phyloP scores from a whole-genome alignment of 495 filamentous ascomycete genomes.

The Xylaria venustula region DNA sequence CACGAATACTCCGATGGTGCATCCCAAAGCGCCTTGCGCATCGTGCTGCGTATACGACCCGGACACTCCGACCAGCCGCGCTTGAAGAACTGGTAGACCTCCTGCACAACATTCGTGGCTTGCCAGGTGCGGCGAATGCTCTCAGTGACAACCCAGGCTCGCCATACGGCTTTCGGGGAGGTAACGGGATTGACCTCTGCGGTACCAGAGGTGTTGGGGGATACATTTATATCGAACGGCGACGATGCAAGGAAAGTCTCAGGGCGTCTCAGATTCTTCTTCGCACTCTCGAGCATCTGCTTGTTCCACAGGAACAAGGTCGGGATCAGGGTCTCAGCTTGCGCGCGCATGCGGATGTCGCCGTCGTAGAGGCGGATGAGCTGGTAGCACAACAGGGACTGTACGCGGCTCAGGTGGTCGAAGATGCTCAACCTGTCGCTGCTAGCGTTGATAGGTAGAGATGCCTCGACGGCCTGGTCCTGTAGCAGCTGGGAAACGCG shows the following conservation, averaged over 20 bases:
- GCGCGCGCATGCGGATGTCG: constrained; percentile 47
- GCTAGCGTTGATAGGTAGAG: neutral
- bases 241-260: constrained; percentile 17
- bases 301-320: constrained; percentile 42
- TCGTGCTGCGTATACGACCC: constrained; percentile 29
- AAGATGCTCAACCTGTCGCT: constrained; percentile 14
- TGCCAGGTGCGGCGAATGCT: constrained; percentile 34
- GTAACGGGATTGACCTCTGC: neutral
- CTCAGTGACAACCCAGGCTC: constrained; percentile 38
- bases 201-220: neutral
- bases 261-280: constrained; percentile 21
- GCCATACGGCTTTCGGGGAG: constrained; percentile 27
- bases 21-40: constrained; percentile 35
- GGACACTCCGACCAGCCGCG: constrained; percentile 31
- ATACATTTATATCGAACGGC: neutral
- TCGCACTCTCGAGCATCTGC: constrained; percentile 33
- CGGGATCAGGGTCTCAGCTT: constrained; percentile 45
- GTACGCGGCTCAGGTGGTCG: constrained; percentile 42
- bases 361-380: constrained; percentile 59
- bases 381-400: constrained; percentile 51
- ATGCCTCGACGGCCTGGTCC: constrained; percentile 18
- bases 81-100: constrained; percentile 32
- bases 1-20: constrained; percentile 29
- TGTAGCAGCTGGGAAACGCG: constrained; percentile 22
- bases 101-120: constrained; percentile 20